These are phyloP conservation scores for Termitomyces sp. DNA, from an alignment of 768 basidiomycete genomes.

Conservation along the genomic window DNA sequence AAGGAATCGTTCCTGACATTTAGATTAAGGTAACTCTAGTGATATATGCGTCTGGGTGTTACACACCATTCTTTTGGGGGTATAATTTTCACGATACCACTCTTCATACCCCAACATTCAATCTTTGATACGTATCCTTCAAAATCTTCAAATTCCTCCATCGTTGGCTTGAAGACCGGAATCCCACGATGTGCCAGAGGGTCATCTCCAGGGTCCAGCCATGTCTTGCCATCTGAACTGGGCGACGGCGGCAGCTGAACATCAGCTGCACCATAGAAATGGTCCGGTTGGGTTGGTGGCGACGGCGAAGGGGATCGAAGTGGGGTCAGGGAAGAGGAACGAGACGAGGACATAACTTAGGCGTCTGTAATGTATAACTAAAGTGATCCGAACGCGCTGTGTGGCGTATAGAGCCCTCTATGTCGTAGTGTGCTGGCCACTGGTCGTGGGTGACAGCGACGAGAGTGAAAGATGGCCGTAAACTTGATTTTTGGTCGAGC, in stretches of 20 bases:
- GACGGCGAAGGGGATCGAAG: slow-evolving; percentile 51
- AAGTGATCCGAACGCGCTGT: slow-evolving; percentile 2
- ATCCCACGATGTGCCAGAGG: slow-evolving; percentile 82
- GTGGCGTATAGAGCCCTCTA: background rate
- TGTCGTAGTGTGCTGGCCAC: background rate
- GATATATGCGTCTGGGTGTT: background rate
- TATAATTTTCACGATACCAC: slow-evolving; percentile 95
- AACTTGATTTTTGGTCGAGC: slow-evolving; percentile 3
- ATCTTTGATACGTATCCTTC: slow-evolving; percentile 84
- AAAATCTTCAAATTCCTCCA: slow-evolving; percentile 90
- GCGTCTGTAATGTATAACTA: background rate
- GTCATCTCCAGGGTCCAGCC: slow-evolving; percentile 78
- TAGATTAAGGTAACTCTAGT: background rate
- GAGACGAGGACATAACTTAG: slow-evolving; percentile 27
- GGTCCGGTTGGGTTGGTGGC: slow-evolving; percentile 67
- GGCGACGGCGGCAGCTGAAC: slow-evolving; percentile 52
- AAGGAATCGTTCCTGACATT: slow-evolving; percentile 59
- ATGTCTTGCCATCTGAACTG: slow-evolving; percentile 53
- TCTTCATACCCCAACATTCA: slow-evolving; percentile 84
- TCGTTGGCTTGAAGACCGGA: slow-evolving; percentile 92
- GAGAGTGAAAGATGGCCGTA: slow-evolving; percentile 8
- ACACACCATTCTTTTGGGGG: slow-evolving; percentile 88
- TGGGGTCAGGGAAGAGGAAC: slow-evolving; percentile 37
- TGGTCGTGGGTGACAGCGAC: slow-evolving; percentile 2
- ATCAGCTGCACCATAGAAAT: slow-evolving; percentile 66